Evolutionary conservation across 345 rosid genomes (phyloP).

Genomic region (Hypericum perforatum): DNA sequence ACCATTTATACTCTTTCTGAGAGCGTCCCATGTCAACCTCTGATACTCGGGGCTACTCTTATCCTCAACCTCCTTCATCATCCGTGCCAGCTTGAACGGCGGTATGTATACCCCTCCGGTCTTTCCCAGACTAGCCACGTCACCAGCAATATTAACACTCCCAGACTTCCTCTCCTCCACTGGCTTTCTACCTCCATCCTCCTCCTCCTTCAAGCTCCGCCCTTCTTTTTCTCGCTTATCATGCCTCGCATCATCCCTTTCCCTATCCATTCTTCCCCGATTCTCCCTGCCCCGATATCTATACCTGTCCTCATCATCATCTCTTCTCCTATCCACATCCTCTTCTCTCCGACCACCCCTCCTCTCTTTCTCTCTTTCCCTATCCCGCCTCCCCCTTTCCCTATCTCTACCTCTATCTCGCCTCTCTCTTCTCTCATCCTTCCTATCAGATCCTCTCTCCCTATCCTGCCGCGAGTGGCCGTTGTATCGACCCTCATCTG

Average conservation of each 20-base stretch:
- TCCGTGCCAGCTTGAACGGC: conserved; percentile 74
- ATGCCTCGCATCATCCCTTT: neutral
- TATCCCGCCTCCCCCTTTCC: neutral
- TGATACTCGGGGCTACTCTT: conserved; percentile 79
- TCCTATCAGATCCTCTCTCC: neutral
- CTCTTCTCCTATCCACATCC: neutral
- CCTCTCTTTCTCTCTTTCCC: conserved; percentile 1
- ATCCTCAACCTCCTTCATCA: conserved; percentile 84
- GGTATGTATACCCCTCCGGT: conserved; percentile 89
- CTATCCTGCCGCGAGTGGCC: neutral
- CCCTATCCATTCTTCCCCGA: neutral
- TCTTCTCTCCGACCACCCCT: neutral
- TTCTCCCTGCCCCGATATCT: neutral
- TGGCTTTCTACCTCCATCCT: neutral
- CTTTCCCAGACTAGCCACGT: conserved; percentile 6
- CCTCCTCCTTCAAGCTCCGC: neutral
- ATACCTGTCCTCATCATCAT: neutral
- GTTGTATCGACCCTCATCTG: too few species aligned
- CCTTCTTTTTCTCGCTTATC: neutral
- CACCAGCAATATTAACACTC: neutral
- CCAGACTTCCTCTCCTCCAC: neutral
- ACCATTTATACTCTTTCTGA: conserved; percentile 87
- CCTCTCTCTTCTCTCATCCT: neutral
- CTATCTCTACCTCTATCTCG: conserved; percentile 2
- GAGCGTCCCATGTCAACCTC: conserved; percentile 92